A percentile compares a stretch with the other conserved stretches of the same genome.
phyloP scores from a whole-genome alignment of 345 rosid genomes.

The Populus nigra region DNA sequence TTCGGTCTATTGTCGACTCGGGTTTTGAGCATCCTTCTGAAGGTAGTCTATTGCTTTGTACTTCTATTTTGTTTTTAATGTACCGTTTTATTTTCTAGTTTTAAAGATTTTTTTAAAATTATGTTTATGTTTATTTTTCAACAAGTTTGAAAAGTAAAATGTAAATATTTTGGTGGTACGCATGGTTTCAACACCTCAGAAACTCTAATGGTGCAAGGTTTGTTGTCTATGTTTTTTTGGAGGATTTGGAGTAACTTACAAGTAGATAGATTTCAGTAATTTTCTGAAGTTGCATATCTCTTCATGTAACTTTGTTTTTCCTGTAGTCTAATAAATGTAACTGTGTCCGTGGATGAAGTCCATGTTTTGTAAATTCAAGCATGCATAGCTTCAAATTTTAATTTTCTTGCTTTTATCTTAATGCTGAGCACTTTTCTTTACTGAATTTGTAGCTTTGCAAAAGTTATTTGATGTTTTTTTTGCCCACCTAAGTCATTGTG shows the following conservation, averaged over 20 bases:
- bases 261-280: too few species aligned
- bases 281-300: too few species aligned
- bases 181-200: too few species aligned
- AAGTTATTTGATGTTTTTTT: background rate
- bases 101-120: background rate
- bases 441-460: background rate
- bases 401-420: background rate
- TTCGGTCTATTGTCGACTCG: constrained; percentile 92
- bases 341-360: too few species aligned
- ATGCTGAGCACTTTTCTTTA: background rate
- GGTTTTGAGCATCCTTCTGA: constrained; percentile 99
- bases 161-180: too few species aligned
- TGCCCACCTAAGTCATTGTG: background rate
- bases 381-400: background rate
- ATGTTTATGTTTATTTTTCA: background rate
- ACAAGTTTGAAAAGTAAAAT: too few species aligned
- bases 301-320: too few species aligned
- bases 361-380: background rate
- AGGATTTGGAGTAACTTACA: too few species aligned
- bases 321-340: too few species aligned
- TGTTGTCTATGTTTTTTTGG: too few species aligned
- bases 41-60: constrained; percentile 45
- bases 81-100: background rate
- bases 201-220: too few species aligned
- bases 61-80: background rate